Evolutionary conservation across 2,329 filamentous ascomycete species (phyloP).

Genomic region (Aspergillus japonicus): DNA sequence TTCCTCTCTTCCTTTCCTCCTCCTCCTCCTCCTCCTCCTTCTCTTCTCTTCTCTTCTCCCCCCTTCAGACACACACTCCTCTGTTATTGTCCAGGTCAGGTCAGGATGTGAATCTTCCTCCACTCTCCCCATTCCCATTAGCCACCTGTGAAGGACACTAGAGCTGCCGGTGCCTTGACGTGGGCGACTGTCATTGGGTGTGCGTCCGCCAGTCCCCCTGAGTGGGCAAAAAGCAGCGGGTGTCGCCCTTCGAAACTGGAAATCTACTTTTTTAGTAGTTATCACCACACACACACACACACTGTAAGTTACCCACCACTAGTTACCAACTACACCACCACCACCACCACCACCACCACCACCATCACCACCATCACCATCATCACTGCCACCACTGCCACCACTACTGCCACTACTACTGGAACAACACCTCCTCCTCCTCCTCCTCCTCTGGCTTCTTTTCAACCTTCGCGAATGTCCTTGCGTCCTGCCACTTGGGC

Average conservation of each 20-base stretch:
- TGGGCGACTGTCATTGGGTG: slow-evolving; percentile 26
- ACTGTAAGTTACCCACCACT: background rate
- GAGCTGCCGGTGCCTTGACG: slow-evolving; percentile 20
- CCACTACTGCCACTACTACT: no score
- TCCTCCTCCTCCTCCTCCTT: no score
- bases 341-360: no score
- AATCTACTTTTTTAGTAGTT: background rate
- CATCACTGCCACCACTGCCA: no score
- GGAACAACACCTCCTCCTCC: no score
- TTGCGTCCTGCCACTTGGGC: slow-evolving; percentile 4
- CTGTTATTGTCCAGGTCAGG: background rate
- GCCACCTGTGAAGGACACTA: slow-evolving; percentile 11
- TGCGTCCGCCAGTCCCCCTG: slow-evolving; percentile 19
- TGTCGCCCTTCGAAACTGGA: background rate
- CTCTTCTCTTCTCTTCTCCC: no score
- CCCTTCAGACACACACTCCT: no score
- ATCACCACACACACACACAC: slow-evolving; percentile 1
- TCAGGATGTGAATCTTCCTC: slow-evolving; percentile 1
- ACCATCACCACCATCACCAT: no score
- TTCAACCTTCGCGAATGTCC: background rate
- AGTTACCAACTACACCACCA: no score
- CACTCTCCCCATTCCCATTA: slow-evolving; percentile 12
- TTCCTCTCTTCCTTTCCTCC: background rate
- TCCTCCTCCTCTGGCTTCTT: background rate
- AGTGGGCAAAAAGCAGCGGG: slow-evolving; percentile 7